Conservation (phyloP, 306 rosid genomes). For the Rosa persica region DNA sequence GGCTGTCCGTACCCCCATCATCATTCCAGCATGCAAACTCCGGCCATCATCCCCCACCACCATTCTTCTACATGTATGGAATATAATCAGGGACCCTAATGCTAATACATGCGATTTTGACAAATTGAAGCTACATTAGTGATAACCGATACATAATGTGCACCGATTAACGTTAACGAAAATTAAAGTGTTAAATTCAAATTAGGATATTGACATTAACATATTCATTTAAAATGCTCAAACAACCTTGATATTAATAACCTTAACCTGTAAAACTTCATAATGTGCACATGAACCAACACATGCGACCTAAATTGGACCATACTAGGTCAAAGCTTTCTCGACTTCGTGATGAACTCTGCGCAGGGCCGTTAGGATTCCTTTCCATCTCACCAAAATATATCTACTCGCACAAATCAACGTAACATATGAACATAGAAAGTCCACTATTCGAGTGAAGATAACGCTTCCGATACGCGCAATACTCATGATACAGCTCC, state of each 20-base stretch:
- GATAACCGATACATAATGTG: no score
- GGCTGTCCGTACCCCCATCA: constrained; percentile 2
- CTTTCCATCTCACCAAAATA: background rate
- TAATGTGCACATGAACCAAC: background rate
- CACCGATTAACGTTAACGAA: no score
- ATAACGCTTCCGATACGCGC: no score
- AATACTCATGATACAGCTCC: no score
- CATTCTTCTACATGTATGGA: background rate
- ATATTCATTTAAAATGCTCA: background rate
- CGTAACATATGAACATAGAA: no score
- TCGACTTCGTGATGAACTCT: background rate
- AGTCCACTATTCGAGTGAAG: no score
- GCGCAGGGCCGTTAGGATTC: background rate
- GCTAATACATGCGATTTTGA: no score
- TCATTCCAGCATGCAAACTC: background rate
- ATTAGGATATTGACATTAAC: background rate
- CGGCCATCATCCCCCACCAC: constrained; percentile 9
- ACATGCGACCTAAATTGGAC: background rate
- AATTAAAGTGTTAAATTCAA: no score
- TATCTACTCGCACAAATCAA: background rate
- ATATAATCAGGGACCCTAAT: background rate
- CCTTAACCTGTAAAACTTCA: background rate
- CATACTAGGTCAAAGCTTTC: background rate
- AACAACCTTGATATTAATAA: background rate
- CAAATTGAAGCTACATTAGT: no score